Evolutionary conservation across 345 rosid species (phyloP).

Genomic region (Eucalyptus pauciflora): DNA sequence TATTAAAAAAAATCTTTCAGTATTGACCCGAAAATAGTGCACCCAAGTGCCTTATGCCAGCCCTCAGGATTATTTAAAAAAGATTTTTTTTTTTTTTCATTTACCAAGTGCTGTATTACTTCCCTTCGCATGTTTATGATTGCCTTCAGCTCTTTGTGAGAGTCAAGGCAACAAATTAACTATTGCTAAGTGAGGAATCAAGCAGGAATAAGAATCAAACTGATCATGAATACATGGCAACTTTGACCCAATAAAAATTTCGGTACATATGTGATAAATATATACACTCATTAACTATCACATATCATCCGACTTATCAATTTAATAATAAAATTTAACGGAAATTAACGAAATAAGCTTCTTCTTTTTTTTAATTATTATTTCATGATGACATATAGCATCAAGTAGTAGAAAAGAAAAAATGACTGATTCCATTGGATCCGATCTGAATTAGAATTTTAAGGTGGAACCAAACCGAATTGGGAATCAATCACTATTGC

Average conservation of each 20-base stretch:
- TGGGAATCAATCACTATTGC: fast-evolving
- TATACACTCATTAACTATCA: too few species aligned
- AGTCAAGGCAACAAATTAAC: not conserved
- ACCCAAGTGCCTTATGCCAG: not conserved
- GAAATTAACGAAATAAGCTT: fast-evolving
- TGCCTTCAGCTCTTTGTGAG: not conserved
- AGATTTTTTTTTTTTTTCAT: too few species aligned
- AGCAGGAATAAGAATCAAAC: not conserved
- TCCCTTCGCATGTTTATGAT: not conserved
- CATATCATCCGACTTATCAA: too few species aligned
- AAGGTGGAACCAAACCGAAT: too few species aligned
- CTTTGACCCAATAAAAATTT: not conserved
- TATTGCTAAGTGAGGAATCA: not conserved
- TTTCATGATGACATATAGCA: too few species aligned
- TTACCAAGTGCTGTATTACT: not conserved
- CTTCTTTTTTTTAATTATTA: too few species aligned
- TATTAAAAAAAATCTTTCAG: not conserved
- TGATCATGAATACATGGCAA: not conserved
- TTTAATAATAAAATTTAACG: too few species aligned
- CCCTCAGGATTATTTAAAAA: not conserved
- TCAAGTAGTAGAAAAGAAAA: too few species aligned
- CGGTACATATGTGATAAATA: too few species aligned
- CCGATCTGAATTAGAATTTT: fast-evolving
- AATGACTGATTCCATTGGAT: fast-evolving
- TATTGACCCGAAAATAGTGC: not conserved